Conservation (phyloP, 805 yeast species). For the Lachancea meyersii region DNA sequence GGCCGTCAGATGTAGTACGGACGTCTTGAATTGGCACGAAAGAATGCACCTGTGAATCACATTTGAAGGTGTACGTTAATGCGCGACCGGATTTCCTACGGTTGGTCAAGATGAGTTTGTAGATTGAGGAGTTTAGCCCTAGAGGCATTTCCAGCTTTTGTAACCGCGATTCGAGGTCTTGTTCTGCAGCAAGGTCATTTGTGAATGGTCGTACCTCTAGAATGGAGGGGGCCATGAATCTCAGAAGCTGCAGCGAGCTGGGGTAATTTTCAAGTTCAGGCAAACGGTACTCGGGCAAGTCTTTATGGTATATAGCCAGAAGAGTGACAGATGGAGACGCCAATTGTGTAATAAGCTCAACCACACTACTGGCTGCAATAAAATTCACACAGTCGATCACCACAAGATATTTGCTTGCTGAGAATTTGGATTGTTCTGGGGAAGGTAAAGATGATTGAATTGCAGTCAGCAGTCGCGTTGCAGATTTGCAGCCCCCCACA, state of each 20-base stretch:
- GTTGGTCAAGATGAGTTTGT: constrained; percentile 50
- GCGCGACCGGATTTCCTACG: constrained; percentile 85
- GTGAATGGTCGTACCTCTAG: constrained; percentile 51
- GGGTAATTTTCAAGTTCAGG: constrained; percentile 44
- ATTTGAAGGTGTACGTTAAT: constrained; percentile 44
- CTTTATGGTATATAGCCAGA: constrained; percentile 43
- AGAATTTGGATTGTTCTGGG: constrained; percentile 12
- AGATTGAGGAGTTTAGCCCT: constrained; percentile 43
- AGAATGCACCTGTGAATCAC: constrained; percentile 45
- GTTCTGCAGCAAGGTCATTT: constrained; percentile 37
- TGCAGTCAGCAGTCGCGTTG: constrained; percentile 16
- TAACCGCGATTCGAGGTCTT: constrained; percentile 39
- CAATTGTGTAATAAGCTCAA: constrained; percentile 45
- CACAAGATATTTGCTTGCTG: constrained; percentile 36
- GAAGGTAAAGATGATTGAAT: constrained; percentile 22
- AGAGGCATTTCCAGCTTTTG: constrained; percentile 43
- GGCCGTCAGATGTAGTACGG: constrained; percentile 23
- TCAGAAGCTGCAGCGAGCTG: constrained; percentile 42
- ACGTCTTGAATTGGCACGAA: constrained; percentile 29
- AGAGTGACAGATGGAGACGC: constrained; percentile 43
- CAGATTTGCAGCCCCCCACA: constrained; percentile 38
- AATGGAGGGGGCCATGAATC: constrained; percentile 70
- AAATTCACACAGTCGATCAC: constrained; percentile 67
- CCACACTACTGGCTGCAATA: constrained; percentile 40
- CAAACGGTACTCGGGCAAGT: constrained; percentile 34